Conservation (phyloP, 768 basidiomycete species). For the Russula ochroleuca region DNA sequence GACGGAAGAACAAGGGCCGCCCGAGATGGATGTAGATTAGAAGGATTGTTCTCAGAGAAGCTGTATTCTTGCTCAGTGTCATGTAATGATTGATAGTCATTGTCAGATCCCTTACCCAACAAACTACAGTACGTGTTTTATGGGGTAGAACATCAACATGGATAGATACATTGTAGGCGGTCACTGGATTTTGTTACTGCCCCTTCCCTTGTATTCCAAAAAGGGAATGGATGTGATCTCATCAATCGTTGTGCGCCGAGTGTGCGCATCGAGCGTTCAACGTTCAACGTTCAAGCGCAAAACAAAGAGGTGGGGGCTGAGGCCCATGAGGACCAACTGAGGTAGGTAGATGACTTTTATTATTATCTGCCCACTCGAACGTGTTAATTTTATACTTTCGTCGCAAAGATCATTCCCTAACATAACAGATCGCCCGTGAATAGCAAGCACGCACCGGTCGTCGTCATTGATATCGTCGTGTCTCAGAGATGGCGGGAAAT, state of each 20-base stretch:
- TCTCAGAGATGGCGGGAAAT: conserved; percentile 12
- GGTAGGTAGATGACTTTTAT: not conserved
- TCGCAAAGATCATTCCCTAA: not conserved
- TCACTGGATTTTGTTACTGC: too few relatives aligned
- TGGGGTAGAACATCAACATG: conserved; percentile 6
- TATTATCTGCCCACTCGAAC: not conserved
- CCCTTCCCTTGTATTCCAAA: too few relatives aligned
- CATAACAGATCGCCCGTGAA: not conserved
- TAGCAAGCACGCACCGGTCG: not conserved
- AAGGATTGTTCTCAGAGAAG: not conserved
- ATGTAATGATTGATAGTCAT: conserved; percentile 8
- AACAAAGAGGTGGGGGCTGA: not conserved
- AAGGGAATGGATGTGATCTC: too few relatives aligned
- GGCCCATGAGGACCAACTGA: too few relatives aligned
- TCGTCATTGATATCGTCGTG: not conserved
- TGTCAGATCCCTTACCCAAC: not conserved
- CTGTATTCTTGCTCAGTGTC: conserved; percentile 1
- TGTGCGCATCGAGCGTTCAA: too few relatives aligned
- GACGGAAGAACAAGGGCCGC: conserved; percentile 43
- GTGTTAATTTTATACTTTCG: not conserved
- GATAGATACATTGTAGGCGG: not conserved
- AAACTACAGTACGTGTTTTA: not conserved
- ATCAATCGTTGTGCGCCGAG: too few relatives aligned
- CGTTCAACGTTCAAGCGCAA: not conserved
- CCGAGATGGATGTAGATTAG: conserved; percentile 83